Evolutionary conservation across 2,329 filamentous ascomycete species (phyloP).

Genomic region (Lasiodiplodia theobromae): DNA sequence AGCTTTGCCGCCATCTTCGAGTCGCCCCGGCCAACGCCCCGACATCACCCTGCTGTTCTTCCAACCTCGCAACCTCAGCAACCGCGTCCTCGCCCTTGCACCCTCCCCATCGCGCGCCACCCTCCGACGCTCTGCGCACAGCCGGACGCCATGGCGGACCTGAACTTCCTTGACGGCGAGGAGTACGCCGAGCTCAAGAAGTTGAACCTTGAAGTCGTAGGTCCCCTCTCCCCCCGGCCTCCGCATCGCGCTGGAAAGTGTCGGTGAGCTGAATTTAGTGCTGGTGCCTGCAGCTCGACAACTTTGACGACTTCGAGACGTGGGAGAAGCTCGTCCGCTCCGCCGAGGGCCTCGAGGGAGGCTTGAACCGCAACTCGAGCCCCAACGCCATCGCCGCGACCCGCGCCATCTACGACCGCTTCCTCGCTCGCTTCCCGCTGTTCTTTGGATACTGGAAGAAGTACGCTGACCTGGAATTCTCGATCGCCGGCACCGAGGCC

Average conservation of each 20-base stretch:
- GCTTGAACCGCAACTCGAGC: conserved; percentile 94
- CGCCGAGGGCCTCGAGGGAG: conserved; percentile 86
- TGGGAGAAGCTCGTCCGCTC: conserved; percentile 93
- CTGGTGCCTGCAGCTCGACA: conserved; percentile 58
- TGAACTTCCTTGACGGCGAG: conserved; percentile 73
- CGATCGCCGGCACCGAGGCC: conserved; percentile 93
- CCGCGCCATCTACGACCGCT: conserved; percentile 87
- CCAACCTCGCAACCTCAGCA: not conserved
- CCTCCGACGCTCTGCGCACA: conserved; percentile 6
- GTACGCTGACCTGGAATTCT: conserved; percentile 97
- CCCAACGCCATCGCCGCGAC: conserved; percentile 89
- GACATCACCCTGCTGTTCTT: not conserved
- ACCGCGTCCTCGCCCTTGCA: not conserved
- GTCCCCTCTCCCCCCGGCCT: conserved; percentile 44
- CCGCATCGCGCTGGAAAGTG: not conserved
- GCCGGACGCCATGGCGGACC: conserved; percentile 29
- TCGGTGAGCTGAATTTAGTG: not conserved
- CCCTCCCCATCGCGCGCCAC: not conserved
- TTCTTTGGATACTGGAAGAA: conserved; percentile 99
- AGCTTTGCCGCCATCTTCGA: conserved; percentile 1
- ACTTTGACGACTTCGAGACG: conserved; percentile 89
- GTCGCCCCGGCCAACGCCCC: conserved; percentile 4
- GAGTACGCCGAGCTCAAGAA: conserved; percentile 84
- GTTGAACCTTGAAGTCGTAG: conserved; percentile 78
- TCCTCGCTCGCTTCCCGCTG: conserved; percentile 92